Conservation (phyloP, 1,284 basidiomycete genomes). For the Psilocybe mexicana region DNA sequence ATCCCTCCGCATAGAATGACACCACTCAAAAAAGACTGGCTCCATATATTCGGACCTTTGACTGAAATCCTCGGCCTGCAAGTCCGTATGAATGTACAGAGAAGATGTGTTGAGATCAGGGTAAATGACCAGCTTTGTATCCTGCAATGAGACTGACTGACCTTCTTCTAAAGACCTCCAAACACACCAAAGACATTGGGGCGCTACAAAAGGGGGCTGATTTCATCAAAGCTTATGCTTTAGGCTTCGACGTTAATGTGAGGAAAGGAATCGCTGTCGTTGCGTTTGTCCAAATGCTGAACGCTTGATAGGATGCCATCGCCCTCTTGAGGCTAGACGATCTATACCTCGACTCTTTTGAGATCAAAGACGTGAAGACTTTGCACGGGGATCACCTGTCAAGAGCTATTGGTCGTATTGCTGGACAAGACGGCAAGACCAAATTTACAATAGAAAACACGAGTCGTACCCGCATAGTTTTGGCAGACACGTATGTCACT, state of each 20-base stretch:
- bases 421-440: constrained; percentile 97
- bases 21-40: constrained; percentile 96
- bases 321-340: constrained; percentile 95
- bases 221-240: constrained; percentile 93
- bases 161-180: constrained; percentile 72
- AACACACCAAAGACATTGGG: constrained; percentile 89
- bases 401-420: constrained; percentile 96
- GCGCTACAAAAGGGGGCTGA: constrained; percentile 97
- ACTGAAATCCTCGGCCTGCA: constrained; percentile 94
- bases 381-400: constrained; percentile 96
- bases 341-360: constrained; percentile 96
- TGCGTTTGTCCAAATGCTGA: constrained; percentile 3
- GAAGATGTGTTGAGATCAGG: constrained; percentile 89
- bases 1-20: constrained; percentile 98
- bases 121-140: constrained; percentile 41
- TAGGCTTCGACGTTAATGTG: constrained; percentile 94
- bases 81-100: constrained; percentile 94
- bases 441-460: constrained; percentile 99
- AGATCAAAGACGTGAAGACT: constrained; percentile 99
- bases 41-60: constrained; percentile 94
- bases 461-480: constrained; percentile 92
- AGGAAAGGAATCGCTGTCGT: constrained; percentile 40
- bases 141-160: neutral
- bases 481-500: constrained; percentile 87
- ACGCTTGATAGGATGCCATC: constrained; percentile 77